Conservation (phyloP, 176 grass and related monocot species). For the Themeda triandra region DNA sequence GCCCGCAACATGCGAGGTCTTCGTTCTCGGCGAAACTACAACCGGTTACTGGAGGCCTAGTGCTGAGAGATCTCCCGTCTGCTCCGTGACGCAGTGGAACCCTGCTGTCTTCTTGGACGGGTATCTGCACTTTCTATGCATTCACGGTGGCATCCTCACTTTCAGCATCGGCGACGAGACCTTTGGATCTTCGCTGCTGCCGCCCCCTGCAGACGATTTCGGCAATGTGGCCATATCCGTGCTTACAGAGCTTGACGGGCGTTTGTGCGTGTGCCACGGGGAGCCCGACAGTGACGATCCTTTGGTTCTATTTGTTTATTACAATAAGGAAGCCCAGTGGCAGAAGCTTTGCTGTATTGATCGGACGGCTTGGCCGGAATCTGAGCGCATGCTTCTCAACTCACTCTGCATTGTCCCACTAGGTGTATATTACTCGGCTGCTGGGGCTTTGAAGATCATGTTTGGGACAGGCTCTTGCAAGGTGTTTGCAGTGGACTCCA, state of each 20-base stretch:
- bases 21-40: background rate
- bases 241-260: slow-evolving; percentile 8
- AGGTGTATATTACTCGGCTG: background rate
- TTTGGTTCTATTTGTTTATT: background rate
- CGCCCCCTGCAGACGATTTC: background rate
- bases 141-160: background rate
- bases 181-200: slow-evolving; percentile 10
- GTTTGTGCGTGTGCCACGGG: slow-evolving; percentile 1
- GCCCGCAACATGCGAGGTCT: slow-evolving; percentile 7
- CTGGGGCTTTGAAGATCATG: slow-evolving; percentile 4
- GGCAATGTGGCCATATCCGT: too few species aligned
- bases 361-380: background rate
- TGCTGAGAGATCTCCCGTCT: background rate
- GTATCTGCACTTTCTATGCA: slow-evolving; percentile 2
- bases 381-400: background rate
- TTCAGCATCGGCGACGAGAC: slow-evolving; percentile 7
- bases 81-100: background rate
- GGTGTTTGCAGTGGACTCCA: slow-evolving; percentile 10
- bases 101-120: slow-evolving; percentile 10
- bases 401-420: slow-evolving; percentile 6
- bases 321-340: background rate
- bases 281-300: background rate
- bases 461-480: slow-evolving; percentile 23
- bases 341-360: slow-evolving; percentile 11
- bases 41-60: slow-evolving; percentile 5